Percentiles rank a stretch among this genome's conserved stretches.
Conservation (phyloP, 192 early-diverging fungal species). For the Paraglomus brasilianum region DNA sequence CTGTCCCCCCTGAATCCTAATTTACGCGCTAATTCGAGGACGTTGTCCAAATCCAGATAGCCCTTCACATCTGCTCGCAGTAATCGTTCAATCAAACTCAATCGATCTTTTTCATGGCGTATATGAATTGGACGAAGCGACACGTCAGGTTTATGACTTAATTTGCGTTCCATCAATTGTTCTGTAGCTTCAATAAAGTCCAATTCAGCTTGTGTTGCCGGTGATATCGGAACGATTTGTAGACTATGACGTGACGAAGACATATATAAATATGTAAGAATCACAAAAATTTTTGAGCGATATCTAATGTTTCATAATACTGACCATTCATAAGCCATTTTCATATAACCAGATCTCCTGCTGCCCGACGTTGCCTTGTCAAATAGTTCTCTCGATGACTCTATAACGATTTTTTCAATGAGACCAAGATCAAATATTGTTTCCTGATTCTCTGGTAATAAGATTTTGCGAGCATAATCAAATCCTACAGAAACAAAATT, state of each 20-base stretch:
- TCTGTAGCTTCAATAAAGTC: conserved; percentile 73
- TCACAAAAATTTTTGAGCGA: background rate
- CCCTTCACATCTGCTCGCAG: conserved; percentile 50
- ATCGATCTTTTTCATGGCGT: conserved; percentile 55
- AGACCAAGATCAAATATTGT: conserved; percentile 41
- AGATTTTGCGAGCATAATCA: conserved; percentile 52
- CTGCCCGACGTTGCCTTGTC: conserved; percentile 73
- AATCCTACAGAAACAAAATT: conserved; percentile 44
- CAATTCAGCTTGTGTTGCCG: conserved; percentile 53
- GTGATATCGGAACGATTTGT: conserved; percentile 57
- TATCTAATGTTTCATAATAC: conserved; percentile 1
- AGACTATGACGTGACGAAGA: conserved; percentile 43
- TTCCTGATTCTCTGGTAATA: conserved; percentile 44
- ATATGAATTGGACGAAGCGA: conserved; percentile 72
- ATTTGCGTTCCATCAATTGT: conserved; percentile 54
- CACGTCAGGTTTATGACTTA: conserved; percentile 46
- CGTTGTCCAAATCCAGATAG: conserved; percentile 48
- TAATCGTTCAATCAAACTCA: conserved; percentile 60
- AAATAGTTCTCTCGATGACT: conserved; percentile 68
- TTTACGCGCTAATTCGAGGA: conserved; percentile 59
- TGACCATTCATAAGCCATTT: conserved; percentile 72
- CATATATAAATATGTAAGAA: background rate
- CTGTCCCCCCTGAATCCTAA: conserved; percentile 48
- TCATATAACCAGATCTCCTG: conserved; percentile 64
- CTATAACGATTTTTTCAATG: conserved; percentile 63